phyloP scores from a whole-genome alignment of 2,329 filamentous ascomycete genomes.

The Colletotrichum limetticola region DNA sequence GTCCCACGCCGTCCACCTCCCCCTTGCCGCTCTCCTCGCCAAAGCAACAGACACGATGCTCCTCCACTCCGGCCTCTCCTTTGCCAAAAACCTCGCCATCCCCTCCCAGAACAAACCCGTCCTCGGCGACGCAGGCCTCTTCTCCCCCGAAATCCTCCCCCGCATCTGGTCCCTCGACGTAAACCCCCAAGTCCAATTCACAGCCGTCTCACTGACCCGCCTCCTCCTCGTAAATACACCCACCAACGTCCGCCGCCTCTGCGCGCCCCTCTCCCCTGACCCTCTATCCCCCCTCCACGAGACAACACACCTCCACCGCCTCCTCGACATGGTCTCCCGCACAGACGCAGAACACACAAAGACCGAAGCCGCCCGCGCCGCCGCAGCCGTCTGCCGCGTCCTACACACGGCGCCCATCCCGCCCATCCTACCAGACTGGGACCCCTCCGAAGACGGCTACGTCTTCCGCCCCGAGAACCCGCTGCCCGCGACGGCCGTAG shows the following conservation, averaged over 20 bases:
- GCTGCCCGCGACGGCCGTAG: conserved; percentile 12
- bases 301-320: conserved; percentile 47
- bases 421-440: conserved; percentile 47
- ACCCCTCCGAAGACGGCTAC: conserved; percentile 43
- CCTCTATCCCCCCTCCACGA: conserved; percentile 37
- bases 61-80: conserved; percentile 67
- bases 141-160: conserved; percentile 59
- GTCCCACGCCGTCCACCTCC: conserved; percentile 50
- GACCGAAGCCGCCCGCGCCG: conserved; percentile 67
- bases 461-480: conserved; percentile 34
- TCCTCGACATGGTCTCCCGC: conserved; percentile 50
- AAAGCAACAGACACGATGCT: conserved; percentile 58
- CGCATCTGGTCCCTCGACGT: conserved; percentile 64
- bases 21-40: conserved; percentile 53
- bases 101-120: conserved; percentile 63
- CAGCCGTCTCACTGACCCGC: conserved; percentile 67
- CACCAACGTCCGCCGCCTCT: conserved; percentile 62
- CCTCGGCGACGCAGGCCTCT: conserved; percentile 57
- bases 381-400: conserved; percentile 63
- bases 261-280: conserved; percentile 51
- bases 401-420: conserved; percentile 56
- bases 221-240: conserved; percentile 65
- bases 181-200: conserved; percentile 59
- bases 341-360: conserved; percentile 62
- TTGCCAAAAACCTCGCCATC: conserved; percentile 74